Conservation (phyloP, 345 rosid genomes). For the Pistacia integerrima region DNA sequence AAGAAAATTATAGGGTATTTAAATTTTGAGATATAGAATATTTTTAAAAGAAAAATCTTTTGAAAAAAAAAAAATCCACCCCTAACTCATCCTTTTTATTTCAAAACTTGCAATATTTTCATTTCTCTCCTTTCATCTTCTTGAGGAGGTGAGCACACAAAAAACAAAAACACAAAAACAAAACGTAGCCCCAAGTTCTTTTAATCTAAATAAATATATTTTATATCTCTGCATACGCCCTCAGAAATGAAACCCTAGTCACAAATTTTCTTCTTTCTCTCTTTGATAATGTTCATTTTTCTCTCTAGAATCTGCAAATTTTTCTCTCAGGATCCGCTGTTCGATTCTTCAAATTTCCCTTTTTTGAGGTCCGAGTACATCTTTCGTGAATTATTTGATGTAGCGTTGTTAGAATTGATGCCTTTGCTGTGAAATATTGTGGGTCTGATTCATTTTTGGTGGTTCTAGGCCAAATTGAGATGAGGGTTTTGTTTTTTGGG, state of each 20-base stretch:
- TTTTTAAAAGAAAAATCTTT: too few species aligned
- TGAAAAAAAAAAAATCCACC: too few species aligned
- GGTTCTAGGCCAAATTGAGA: background rate
- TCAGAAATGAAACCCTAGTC: background rate
- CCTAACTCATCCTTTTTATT: too few species aligned
- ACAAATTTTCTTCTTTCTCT: background rate
- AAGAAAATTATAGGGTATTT: too few species aligned
- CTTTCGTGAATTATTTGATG: background rate
- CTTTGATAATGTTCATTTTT: background rate
- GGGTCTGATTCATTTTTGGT: conserved; percentile 10
- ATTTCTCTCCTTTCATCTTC: too few species aligned
- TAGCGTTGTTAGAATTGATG: background rate
- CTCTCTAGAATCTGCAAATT: conserved; percentile 16
- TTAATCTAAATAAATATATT: background rate
- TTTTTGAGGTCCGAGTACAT: conserved; percentile 15
- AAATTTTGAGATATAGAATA: too few species aligned
- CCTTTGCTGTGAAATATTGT: background rate
- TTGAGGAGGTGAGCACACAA: too few species aligned
- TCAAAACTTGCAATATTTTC: too few species aligned
- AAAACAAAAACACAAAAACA: background rate
- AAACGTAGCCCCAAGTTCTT: background rate
- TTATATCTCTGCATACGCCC: background rate
- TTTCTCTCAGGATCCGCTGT: background rate
- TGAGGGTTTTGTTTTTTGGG: background rate
- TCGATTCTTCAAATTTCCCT: background rate